Base-by-base conservation (phyloP, 164 flowering plant species). In the Tinospora cordifolia region DNA sequence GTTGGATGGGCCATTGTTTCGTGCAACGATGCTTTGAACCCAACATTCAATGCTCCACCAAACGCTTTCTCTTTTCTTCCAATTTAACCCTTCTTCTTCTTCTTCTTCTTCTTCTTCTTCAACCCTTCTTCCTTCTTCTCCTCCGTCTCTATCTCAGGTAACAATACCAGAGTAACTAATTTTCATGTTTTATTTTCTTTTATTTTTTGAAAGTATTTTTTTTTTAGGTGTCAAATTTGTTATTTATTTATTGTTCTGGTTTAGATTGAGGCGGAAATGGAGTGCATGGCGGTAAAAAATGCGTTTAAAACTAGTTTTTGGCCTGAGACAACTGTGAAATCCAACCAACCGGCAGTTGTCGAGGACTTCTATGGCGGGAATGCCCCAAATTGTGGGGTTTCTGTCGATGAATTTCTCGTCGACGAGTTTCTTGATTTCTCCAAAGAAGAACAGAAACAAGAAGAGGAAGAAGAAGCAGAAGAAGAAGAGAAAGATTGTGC, bases 351-450 rank as follows among this genome's bases (percentile, higher is more conserved):
- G 68, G 73, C 34, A 27, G 62, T 75, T 34, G 19, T 15, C 12
- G 88, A 86, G 1, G 89, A 83, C 40, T 22, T 58, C 1, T 65
- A 44, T 64, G 24, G 21, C 60, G 60, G 60, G 2, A 30, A 30
- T 30, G 36, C 36, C 36, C 4, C 36, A 30, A 30, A 30, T 30
- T 30, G 36, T 30, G 36, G 36, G 3, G 36, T 30, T 30, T 30
- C 36, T 30, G 36, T 30, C 36, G 91, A 91, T 3, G 94, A 89
- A 36, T 87, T 88, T 21, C 81, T 83, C 8, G 87, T 89, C 0
- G 97, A 91, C 21, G 89, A 81, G 51, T 77, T 91, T 26, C 83
- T 89, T 1, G 90, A 91, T 72, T 82, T 91, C 63, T 79, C 89
- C 12, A 82, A 83, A 15, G 86, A 73, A 12, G 84, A 86, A 17